Percentiles rank a stretch among this genome's conserved stretches.
These are phyloP conservation scores for Phytophthora gonapodyides DNA, from an alignment of 352 stramenopile genomes.

Conservation along the genomic window DNA sequence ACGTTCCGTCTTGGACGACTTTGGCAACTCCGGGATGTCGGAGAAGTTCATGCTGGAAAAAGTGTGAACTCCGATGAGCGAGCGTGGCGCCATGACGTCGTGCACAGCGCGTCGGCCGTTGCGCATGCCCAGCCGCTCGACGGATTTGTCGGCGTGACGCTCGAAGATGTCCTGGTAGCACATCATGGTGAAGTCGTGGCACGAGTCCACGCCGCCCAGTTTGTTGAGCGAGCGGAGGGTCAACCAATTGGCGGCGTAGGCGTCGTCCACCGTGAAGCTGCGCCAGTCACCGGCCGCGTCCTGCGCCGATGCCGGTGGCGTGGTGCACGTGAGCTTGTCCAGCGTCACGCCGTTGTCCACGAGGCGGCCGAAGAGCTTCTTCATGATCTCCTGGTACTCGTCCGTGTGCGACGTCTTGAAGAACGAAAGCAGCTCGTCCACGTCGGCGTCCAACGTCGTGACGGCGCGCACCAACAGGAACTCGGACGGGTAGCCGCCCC, in stretches of 20 bases:
- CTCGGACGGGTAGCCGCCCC: slow-evolving; percentile 49
- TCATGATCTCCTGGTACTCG: slow-evolving; percentile 49
- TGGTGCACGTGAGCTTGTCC: slow-evolving; percentile 53
- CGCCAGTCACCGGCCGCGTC: slow-evolving; percentile 25
- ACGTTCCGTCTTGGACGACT: slow-evolving; percentile 47
- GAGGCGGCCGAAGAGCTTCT: slow-evolving; percentile 58
- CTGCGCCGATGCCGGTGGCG: slow-evolving; percentile 33
- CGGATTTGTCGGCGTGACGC: slow-evolving; percentile 18
- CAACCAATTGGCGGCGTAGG: slow-evolving; percentile 64
- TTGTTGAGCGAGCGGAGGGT: slow-evolving; percentile 43
- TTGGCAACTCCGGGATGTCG: slow-evolving; percentile 58
- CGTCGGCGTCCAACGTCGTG: slow-evolving; percentile 46
- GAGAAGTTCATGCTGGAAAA: slow-evolving; percentile 70
- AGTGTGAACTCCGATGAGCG: slow-evolving; percentile 57
- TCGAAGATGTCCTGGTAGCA: slow-evolving; percentile 71
- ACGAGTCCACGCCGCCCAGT: slow-evolving; percentile 38
- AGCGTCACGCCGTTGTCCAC: slow-evolving; percentile 49
- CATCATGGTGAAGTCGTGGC: slow-evolving; percentile 62
- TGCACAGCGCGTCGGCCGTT: too few relatives aligned
- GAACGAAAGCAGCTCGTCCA: slow-evolving; percentile 40
- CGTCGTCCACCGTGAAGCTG: slow-evolving; percentile 57
- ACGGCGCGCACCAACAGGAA: slow-evolving; percentile 64
- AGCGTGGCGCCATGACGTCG: too few relatives aligned
- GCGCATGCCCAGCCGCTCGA: slow-evolving; percentile 33
- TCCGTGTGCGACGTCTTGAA: slow-evolving; percentile 16